Conservation (phyloP, 495 filamentous ascomycete genomes). For the Penicillium egyptiacum region DNA sequence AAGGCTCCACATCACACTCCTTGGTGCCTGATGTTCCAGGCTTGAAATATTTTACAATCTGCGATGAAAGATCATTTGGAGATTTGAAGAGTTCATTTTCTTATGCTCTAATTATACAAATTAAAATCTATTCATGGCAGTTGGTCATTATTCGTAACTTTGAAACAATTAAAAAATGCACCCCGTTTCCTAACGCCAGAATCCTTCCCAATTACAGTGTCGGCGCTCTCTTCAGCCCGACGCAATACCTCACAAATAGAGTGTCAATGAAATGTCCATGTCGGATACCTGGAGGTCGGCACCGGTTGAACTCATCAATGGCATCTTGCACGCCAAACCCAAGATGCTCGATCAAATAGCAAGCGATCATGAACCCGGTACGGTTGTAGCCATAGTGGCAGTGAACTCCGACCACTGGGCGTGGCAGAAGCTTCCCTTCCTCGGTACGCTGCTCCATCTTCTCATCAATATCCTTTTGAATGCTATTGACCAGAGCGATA, state of each 20-base stretch:
- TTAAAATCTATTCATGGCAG: constrained; percentile 6
- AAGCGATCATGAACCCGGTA: constrained; percentile 88
- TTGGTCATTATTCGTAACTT: constrained; percentile 25
- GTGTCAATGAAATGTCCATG: constrained; percentile 89
- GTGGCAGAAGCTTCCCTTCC: constrained; percentile 49
- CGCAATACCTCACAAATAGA: constrained; percentile 75
- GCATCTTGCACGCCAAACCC: constrained; percentile 72
- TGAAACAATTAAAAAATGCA: constrained; percentile 7
- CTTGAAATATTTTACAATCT: not conserved
- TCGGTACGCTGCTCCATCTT: constrained; percentile 30
- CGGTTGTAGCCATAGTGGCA: constrained; percentile 96
- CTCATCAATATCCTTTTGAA: constrained; percentile 50
- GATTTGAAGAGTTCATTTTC: not conserved
- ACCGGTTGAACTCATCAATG: constrained; percentile 72
- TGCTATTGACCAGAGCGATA: constrained; percentile 71
- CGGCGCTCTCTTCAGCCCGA: constrained; percentile 54
- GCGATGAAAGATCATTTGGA: not conserved
- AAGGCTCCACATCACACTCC: not conserved
- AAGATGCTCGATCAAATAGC: constrained; percentile 82
- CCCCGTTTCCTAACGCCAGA: constrained; percentile 13
- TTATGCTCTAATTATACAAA: not conserved
- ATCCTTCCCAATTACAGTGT: constrained; percentile 39
- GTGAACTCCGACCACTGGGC: constrained; percentile 72
- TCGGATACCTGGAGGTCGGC: constrained; percentile 78
- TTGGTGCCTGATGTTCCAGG: constrained; percentile 2